phyloP scores from a whole-genome alignment of 176 grass and related monocot species.

The Otatea glauca region DNA sequence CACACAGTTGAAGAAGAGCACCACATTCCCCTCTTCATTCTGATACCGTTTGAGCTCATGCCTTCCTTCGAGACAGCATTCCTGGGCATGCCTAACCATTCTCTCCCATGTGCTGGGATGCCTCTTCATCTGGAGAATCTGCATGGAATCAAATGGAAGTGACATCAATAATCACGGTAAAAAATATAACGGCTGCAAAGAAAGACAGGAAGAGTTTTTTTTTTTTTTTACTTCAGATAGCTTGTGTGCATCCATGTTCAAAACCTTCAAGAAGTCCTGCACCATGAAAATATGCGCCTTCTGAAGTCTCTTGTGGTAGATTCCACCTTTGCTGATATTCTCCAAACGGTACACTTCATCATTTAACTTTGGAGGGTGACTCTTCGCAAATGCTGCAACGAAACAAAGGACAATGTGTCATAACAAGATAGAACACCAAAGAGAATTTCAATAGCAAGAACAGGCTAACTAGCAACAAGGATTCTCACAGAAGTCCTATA shows the following conservation, averaged over 20 bases:
- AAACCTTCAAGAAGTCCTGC: slow-evolving; percentile 34
- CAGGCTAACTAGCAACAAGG: neutral
- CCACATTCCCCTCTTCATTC: neutral
- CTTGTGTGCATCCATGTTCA: slow-evolving; percentile 16
- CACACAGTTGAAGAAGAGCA: slow-evolving; percentile 29
- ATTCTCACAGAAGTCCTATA: neutral
- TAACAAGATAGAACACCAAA: neutral
- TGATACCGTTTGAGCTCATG: slow-evolving; percentile 21
- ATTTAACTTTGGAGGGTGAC: slow-evolving; percentile 37
- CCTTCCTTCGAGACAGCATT: slow-evolving; percentile 12
- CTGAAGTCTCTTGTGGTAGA: slow-evolving; percentile 23
- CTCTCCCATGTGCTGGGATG: slow-evolving; percentile 11
- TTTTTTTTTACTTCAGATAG: slow-evolving; percentile 21
- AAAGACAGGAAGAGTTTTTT: neutral
- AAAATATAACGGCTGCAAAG: neutral
- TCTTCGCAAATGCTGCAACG: slow-evolving; percentile 44
- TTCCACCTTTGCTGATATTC: slow-evolving; percentile 41
- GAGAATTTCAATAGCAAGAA: neutral
- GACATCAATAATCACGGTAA: neutral
- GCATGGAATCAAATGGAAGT: neutral
- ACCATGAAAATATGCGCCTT: neutral
- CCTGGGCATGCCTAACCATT: slow-evolving; percentile 50
- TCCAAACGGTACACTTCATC: slow-evolving; percentile 46
- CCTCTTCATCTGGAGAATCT: slow-evolving; percentile 42
- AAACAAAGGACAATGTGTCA: neutral